Conservation (phyloP, 805 yeast species). For the Jamesozyma rosinii region DNA sequence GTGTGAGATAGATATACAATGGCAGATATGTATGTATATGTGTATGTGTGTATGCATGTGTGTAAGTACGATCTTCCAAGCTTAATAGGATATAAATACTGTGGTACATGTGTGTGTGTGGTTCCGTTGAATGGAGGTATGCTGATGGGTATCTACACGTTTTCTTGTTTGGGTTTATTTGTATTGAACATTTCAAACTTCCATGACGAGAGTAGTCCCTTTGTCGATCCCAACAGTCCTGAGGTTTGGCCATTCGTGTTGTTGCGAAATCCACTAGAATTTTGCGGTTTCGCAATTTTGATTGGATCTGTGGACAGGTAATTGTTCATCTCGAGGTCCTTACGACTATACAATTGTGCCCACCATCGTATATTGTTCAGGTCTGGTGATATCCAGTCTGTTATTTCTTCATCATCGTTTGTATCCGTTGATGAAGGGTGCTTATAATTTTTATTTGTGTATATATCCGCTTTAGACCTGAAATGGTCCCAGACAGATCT, state of each 20-base stretch:
- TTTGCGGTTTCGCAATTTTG: not conserved
- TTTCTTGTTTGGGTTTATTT: not conserved
- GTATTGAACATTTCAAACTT: slow-evolving; percentile 2
- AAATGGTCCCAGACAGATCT: slow-evolving; percentile 92
- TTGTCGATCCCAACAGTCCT: slow-evolving; percentile 3
- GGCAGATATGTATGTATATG: not conserved
- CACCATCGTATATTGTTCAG: slow-evolving; percentile 60
- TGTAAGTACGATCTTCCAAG: not conserved
- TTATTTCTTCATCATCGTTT: slow-evolving; percentile 4
- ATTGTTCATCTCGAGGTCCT: slow-evolving; percentile 42
- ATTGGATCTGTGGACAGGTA: not conserved
- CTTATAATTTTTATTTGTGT: slow-evolving; percentile 44
- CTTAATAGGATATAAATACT: not conserved
- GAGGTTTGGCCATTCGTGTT: not conserved
- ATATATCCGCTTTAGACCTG: slow-evolving; percentile 62
- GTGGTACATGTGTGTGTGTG: not conserved
- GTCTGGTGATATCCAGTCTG: slow-evolving; percentile 46
- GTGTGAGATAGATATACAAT: too few relatives aligned
- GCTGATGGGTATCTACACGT: not conserved
- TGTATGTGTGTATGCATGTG: not conserved
- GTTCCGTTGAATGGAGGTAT: not conserved
- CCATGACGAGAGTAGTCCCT: slow-evolving; percentile 5
- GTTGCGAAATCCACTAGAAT: not conserved
- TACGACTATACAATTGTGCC: slow-evolving; percentile 74
- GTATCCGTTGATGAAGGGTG: slow-evolving; percentile 3